Conservation (phyloP, 345 rosid species). For the Anacardium occidentale region DNA sequence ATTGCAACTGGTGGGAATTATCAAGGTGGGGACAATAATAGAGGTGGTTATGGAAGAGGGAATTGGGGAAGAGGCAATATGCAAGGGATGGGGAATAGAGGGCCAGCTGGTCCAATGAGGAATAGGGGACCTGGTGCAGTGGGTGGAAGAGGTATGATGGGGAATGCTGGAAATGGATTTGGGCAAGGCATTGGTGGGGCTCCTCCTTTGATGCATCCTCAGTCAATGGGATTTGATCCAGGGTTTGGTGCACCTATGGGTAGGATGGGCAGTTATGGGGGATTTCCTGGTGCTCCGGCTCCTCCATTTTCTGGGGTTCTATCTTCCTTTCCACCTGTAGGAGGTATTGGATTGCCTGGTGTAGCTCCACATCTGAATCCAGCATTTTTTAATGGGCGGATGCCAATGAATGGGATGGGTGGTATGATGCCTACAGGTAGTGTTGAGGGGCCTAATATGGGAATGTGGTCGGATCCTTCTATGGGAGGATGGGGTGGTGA, state of each 20-base stretch:
- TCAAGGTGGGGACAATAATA: constrained; percentile 70
- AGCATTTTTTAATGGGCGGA: constrained; percentile 74
- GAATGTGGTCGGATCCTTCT: constrained; percentile 74
- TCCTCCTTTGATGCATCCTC: constrained; percentile 71
- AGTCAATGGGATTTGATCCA: constrained; percentile 82
- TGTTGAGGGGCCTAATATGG: constrained; percentile 74
- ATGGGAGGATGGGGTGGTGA: constrained; percentile 79
- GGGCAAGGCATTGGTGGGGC: constrained; percentile 62
- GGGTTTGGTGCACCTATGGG: constrained; percentile 82
- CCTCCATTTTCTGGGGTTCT: constrained; percentile 68
- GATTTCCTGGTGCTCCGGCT: constrained; percentile 67
- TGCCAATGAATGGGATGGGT: constrained; percentile 76
- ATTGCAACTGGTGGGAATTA: constrained; percentile 53
- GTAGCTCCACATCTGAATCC: constrained; percentile 90
- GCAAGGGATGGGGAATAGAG: constrained; percentile 72
- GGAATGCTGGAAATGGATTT: constrained; percentile 68
- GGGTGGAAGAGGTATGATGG: constrained; percentile 68
- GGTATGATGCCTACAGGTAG: constrained; percentile 71
- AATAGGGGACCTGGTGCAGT: constrained; percentile 58
- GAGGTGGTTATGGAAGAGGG: constrained; percentile 64
- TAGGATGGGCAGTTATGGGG: constrained; percentile 71
- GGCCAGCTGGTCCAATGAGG: constrained; percentile 70
- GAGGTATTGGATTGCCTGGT: constrained; percentile 69
- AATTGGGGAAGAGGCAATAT: constrained; percentile 71
- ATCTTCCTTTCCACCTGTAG: constrained; percentile 62